Percentiles rank a stretch among this genome's conserved stretches.
These are phyloP conservation scores for Beta lomatogona DNA, from an alignment of 179 eudicot genomes.

Conservation along the genomic window DNA sequence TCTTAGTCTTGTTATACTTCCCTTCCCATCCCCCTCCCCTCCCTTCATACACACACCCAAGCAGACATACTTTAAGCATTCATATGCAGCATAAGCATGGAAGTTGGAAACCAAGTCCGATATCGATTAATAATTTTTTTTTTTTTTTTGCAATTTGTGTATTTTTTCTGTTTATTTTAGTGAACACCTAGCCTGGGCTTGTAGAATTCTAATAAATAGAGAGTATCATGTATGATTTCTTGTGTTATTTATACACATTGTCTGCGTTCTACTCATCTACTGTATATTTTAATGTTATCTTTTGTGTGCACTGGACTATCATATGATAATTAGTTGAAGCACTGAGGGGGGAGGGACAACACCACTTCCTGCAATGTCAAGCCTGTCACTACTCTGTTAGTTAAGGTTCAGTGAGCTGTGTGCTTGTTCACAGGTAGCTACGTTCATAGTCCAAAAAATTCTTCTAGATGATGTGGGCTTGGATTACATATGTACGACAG, in stretches of 20 bases:
- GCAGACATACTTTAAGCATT: neutral
- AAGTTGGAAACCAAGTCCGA: neutral
- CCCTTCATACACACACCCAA: neutral
- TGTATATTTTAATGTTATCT: neutral
- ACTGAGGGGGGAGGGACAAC: neutral
- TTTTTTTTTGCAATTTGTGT: neutral
- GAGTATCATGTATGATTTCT: neutral
- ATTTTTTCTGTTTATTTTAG: neutral
- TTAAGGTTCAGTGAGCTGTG: neutral
- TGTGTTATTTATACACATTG: neutral
- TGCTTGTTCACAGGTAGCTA: slow-evolving; percentile 74
- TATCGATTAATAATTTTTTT: neutral
- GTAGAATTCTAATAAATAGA: neutral
- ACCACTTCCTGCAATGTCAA: neutral
- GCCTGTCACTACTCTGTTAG: neutral
- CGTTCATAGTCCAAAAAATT: slow-evolving; percentile 93
- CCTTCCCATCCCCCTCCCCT: neutral
- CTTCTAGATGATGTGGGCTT: slow-evolving; percentile 94
- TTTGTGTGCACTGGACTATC: neutral
- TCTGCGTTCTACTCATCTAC: slow-evolving; percentile 3
- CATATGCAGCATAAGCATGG: neutral
- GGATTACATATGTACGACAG: slow-evolving; percentile 93
- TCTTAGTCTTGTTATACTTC: neutral
- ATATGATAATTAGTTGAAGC: neutral
- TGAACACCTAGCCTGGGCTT: neutral